Percentiles rank a stretch among this genome's conserved stretches.
Evolutionary conservation across 1,139 yeast genomes (phyloP).

Genomic region (Blastobotrys ciferrii): DNA sequence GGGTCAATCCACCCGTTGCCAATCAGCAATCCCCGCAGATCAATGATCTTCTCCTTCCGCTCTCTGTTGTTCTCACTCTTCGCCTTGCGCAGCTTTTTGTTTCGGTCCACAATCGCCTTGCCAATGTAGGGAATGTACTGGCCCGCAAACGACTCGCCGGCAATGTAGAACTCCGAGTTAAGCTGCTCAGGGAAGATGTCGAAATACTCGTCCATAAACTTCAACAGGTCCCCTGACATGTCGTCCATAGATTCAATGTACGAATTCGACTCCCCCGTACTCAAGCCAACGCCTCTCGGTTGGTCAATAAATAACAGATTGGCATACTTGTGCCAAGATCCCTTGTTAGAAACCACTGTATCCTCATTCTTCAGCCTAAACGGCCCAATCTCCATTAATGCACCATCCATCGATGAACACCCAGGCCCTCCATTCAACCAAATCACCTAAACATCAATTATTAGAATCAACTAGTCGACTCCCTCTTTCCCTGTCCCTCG

Average conservation of each 20-base stretch:
- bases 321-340: constrained; percentile 82
- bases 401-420: constrained; percentile 97
- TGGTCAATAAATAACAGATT: constrained; percentile 88
- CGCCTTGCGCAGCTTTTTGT: constrained; percentile 34
- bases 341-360: constrained; percentile 53
- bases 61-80: constrained; percentile 24
- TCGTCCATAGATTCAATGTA: constrained; percentile 60
- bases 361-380: constrained; percentile 55
- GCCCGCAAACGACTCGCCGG: constrained; percentile 98
- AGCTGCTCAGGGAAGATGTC: constrained; percentile 72
- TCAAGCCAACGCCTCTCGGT: constrained; percentile 93
- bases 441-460: constrained; percentile 42
- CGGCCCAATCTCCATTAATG: constrained; percentile 90
- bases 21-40: constrained; percentile 67
- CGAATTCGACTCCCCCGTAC: constrained; percentile 49
- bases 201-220: constrained; percentile 65
- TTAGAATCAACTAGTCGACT: too few relatives aligned
- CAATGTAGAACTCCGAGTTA: constrained; percentile 64
- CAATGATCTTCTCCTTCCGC: constrained; percentile 31
- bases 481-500: too few relatives aligned
- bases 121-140: constrained; percentile 93
- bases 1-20: constrained; percentile 99
- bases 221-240: constrained; percentile 56
- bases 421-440: constrained; percentile 94
- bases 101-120: constrained; percentile 52